phyloP scores from a whole-genome alignment of 2,329 filamentous ascomycete species.

The Claviceps sp. region DNA sequence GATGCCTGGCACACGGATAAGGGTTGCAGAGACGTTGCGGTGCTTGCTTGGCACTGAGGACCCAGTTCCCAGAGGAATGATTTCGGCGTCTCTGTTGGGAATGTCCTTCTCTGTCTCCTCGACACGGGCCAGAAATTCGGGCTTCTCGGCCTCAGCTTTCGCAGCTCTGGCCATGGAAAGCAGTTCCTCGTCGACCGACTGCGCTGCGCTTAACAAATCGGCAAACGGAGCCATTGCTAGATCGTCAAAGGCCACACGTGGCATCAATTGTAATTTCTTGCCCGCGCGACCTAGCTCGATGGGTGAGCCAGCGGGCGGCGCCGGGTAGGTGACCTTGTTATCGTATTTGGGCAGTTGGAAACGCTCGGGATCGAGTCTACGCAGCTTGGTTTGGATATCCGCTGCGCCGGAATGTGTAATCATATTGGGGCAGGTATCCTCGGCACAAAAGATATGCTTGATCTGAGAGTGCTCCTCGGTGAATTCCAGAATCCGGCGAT shows the following conservation, averaged over 20 bases:
- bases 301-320: constrained; percentile 12
- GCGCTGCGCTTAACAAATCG: constrained; percentile 32
- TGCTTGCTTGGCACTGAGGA: constrained; percentile 86
- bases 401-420: constrained; percentile 57
- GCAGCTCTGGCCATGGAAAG: constrained; percentile 38
- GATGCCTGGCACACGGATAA: constrained; percentile 69
- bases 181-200: constrained; percentile 28
- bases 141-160: constrained; percentile 24
- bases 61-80: constrained; percentile 81
- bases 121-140: constrained; percentile 34
- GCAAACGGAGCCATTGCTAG: constrained; percentile 30
- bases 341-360: constrained; percentile 59
- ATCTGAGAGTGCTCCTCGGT: constrained; percentile 47
- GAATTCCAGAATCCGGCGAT: constrained; percentile 54
- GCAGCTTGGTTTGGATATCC: constrained; percentile 52
- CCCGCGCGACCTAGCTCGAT: constrained; percentile 30
- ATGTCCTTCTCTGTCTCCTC: constrained; percentile 47
- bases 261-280: constrained; percentile 32
- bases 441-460: constrained; percentile 66
- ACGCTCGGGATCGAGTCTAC: constrained; percentile 57
- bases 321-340: constrained; percentile 26
- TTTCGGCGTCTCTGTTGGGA: constrained; percentile 62
- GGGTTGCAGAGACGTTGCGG: constrained; percentile 82
- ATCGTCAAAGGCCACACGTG: constrained; percentile 31
- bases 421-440: constrained; percentile 63